Evolutionary conservation across 306 rosid genomes (phyloP).

Genomic region (Casuarina cunninghamiana): DNA sequence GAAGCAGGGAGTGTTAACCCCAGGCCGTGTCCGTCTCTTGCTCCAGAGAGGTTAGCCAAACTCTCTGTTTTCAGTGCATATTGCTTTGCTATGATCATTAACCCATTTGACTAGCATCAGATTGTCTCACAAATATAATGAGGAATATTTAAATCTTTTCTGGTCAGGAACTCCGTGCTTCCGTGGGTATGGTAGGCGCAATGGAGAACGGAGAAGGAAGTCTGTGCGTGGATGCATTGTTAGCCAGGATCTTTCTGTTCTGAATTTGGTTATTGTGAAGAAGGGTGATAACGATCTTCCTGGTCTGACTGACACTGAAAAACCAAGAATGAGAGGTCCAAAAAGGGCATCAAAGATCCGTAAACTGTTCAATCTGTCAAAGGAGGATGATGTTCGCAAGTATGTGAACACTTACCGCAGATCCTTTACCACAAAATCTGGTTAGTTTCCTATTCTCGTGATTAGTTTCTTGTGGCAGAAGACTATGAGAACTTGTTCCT

Average conservation of each 20-base stretch:
- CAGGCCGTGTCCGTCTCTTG: constrained; percentile 49
- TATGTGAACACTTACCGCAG: constrained; percentile 68
- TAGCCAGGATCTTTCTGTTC: constrained; percentile 60
- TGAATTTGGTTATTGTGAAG: constrained; percentile 64
- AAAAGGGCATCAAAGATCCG: constrained; percentile 70
- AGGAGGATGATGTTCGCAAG: constrained; percentile 65
- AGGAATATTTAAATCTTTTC: background rate
- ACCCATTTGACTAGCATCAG: background rate
- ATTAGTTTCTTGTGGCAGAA: background rate
- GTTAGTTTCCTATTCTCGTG: constrained; percentile 14
- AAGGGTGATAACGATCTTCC: constrained; percentile 68
- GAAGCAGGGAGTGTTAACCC: constrained; percentile 56
- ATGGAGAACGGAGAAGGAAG: constrained; percentile 64
- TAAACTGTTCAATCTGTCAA: constrained; percentile 57
- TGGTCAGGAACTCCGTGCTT: constrained; percentile 60
- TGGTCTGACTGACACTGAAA: constrained; percentile 61
- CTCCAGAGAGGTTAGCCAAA: constrained; percentile 39
- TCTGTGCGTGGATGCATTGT: constrained; percentile 66
- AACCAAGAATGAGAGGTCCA: constrained; percentile 68
- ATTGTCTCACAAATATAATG: background rate
- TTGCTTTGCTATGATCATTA: background rate
- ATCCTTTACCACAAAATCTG: constrained; percentile 43
- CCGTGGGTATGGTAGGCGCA: constrained; percentile 66
- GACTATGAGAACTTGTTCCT: background rate
- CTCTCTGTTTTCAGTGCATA: background rate